Evolutionary conservation across 176 grass and related monocot genomes (phyloP), one percentile per base, ranked within the genome.

Genomic region (Elymus sibiricus): DNA sequence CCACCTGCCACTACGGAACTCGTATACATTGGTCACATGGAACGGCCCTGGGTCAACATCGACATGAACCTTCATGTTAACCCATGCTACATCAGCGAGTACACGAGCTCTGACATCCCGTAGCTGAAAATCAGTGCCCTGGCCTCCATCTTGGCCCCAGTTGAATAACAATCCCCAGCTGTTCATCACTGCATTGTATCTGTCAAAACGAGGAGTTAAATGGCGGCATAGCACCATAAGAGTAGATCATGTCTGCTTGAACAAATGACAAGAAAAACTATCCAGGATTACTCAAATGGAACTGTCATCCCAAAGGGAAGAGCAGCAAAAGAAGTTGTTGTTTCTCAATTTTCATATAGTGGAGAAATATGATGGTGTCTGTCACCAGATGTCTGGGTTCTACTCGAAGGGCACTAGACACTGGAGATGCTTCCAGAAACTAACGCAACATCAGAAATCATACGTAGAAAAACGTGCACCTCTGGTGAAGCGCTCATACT

Each of bases 91-190:
- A 9, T 94, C 92, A 80, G 87, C 64, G 0, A 97, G 66, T 35
- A 94, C 88, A 82, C 97, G 94, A 66, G 84, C 92, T 65, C 89
- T 89, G 24, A 97, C 94, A 82, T 97, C 90, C 13, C 88, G 85
- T 68, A 97, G 61, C 69, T 97, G 94, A 77, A 97, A 93, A 70
- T 71, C 51, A 75, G 92, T 65, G 26, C 90, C 97, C 89, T 93
- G 95, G 5, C 83, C 93, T 26, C 89, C 95, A 67, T 92, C 93
- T 90, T 93, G 94, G 68, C 87, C 97, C 97, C 94, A 99, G 84
- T 96, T 97, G 89, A 99, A 94, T 72, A 93, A 58, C 77, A 97
- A 39, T 27, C 75, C 76, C 97, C 97, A 99, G 64, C 92, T 93
- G 16, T 91, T 86, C 72, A 99, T 90, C 34, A 99, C 92, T 11